A percentile compares a stretch with the other conserved stretches of the same genome.
Conservation (phyloP, 148 eudicot genomes). For the Silene latifolia region DNA sequence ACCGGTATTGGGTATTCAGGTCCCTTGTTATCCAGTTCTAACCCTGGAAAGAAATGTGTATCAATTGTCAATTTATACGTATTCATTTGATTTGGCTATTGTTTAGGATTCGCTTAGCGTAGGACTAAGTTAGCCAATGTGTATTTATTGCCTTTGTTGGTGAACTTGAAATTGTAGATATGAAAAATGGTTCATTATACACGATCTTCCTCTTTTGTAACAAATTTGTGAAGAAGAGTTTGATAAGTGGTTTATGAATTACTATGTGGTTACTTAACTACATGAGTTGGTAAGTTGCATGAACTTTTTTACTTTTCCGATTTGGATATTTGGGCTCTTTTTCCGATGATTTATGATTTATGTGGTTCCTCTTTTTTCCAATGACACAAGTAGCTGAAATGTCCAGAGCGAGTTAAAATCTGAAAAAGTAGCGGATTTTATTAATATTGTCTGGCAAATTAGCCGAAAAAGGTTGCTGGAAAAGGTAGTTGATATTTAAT, state of each 20-base stretch:
- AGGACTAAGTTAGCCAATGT: neutral
- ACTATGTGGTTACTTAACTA: neutral
- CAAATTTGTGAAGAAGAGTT: neutral
- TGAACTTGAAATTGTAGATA: constrained; percentile 23
- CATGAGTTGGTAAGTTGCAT: too few species aligned
- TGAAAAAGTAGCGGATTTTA: too few species aligned
- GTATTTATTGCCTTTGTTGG: constrained; percentile 14
- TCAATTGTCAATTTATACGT: constrained; percentile 2
- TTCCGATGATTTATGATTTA: too few species aligned
- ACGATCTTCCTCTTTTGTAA: neutral
- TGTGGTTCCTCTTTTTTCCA: too few species aligned
- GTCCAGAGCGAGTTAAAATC: too few species aligned
- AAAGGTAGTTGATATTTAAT: too few species aligned
- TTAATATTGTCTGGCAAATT: too few species aligned
- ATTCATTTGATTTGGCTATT: neutral
- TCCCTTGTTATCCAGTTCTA: neutral
- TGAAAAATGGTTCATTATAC: neutral
- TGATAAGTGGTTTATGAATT: neutral
- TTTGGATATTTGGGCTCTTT: too few species aligned
- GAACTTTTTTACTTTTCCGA: too few species aligned
- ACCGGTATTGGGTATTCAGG: neutral
- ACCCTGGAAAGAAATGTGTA: constrained; percentile 2
- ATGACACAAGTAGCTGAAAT: too few species aligned
- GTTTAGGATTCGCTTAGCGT: constrained; percentile 1
- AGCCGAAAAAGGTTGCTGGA: too few species aligned